Percentiles rank a stretch among this genome's conserved stretches.
These are phyloP conservation scores for Cruciata laevipes DNA, from an alignment of 257 asterid species.

Conservation along the genomic window DNA sequence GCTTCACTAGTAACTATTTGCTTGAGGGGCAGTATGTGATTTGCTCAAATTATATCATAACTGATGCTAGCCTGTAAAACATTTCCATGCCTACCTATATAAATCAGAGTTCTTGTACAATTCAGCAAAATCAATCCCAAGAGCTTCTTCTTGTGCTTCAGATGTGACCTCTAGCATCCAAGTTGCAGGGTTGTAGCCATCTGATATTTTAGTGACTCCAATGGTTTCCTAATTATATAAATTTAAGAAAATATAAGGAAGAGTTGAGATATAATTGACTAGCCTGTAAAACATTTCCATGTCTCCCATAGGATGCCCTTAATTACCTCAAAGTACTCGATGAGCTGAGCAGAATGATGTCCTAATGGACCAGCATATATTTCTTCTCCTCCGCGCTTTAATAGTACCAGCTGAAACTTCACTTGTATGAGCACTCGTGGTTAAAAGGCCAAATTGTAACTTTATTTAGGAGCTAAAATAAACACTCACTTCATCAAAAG, in stretches of 20 bases:
- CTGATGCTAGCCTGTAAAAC: too few species aligned
- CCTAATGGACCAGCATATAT: constrained; percentile 89
- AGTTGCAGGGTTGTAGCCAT: constrained; percentile 84
- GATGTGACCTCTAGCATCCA: constrained; percentile 89
- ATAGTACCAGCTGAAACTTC: constrained; percentile 51
- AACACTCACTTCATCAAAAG: constrained; percentile 67
- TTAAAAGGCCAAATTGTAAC: background rate
- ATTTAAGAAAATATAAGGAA: background rate
- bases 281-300: background rate
- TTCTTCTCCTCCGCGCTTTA: constrained; percentile 85
- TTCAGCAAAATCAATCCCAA: constrained; percentile 63
- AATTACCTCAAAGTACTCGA: constrained; percentile 70
- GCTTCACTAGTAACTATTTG: background rate
- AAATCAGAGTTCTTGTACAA: constrained; percentile 49
- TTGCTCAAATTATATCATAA: too few species aligned
- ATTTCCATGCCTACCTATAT: constrained; percentile 45
- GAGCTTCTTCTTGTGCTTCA: constrained; percentile 60
- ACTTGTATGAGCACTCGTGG: background rate
- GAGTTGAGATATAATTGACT: background rate
- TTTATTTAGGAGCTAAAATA: background rate
- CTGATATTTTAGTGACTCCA: constrained; percentile 54
- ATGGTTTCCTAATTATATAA: constrained; percentile 34
- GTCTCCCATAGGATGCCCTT: background rate
- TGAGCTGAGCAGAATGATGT: constrained; percentile 47
- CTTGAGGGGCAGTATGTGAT: background rate